Evolutionary conservation across 148 eudicot species (phyloP).

Genomic region (Rhododendron henanense): DNA sequence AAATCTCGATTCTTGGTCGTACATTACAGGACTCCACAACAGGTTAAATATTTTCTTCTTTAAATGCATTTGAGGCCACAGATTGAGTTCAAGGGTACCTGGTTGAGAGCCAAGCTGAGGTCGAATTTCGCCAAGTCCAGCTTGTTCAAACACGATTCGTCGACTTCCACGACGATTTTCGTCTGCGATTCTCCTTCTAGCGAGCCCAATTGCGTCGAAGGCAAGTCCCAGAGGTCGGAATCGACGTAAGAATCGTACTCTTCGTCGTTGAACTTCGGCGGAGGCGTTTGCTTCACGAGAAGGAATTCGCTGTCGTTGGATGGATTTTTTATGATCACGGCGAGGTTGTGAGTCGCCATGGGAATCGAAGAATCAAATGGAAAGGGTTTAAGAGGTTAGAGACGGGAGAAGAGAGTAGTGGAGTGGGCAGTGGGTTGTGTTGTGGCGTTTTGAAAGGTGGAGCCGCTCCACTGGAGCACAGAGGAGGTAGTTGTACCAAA

Average conservation of each 20-base stretch:
- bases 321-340: constrained; percentile 48
- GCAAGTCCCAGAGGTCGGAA: constrained; percentile 85
- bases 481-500: background rate
- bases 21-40: background rate
- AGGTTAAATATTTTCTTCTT: background rate
- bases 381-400: background rate
- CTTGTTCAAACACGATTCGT: constrained; percentile 32
- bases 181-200: constrained; percentile 21
- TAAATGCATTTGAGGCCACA: background rate
- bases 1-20: background rate
- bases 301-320: constrained; percentile 43
- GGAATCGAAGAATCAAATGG: background rate
- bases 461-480: too few relatives aligned
- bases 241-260: constrained; percentile 79
- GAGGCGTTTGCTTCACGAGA: constrained; percentile 52
- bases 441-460: background rate
- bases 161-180: constrained; percentile 35
- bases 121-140: constrained; percentile 48
- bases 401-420: background rate
- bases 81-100: constrained; percentile 28
- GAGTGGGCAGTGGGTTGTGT: background rate
- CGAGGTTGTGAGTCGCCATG: constrained; percentile 52
- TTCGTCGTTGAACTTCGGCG: constrained; percentile 53
- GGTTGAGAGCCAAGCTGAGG: constrained; percentile 41
- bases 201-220: constrained; percentile 36